Evolutionary conservation across 2,329 filamentous ascomycete species (phyloP).

Genomic region (Cephalotrichum gorgonifer): DNA sequence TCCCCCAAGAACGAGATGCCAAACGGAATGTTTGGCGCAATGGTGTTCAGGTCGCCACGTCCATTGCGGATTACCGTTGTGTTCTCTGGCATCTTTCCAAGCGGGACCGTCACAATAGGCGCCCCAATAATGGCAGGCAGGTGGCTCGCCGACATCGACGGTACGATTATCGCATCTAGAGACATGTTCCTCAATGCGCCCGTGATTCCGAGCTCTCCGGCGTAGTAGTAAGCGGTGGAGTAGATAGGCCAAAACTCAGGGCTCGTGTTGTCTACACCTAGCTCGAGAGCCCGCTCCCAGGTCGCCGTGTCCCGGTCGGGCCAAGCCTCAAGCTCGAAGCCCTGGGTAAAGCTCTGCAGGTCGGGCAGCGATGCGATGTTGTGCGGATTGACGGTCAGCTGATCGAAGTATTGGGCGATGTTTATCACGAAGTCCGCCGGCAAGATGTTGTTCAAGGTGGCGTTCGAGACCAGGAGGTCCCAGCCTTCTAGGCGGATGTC

Average conservation of each 20-base stretch:
- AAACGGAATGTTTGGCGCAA: constrained; percentile 25
- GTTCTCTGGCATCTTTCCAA: constrained; percentile 32
- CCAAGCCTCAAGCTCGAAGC: constrained; percentile 42
- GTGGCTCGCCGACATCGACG: constrained; percentile 25
- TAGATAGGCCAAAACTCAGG: background rate
- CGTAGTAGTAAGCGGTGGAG: constrained; percentile 17
- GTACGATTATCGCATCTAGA: constrained; percentile 50
- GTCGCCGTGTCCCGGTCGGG: constrained; percentile 46
- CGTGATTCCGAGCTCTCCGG: constrained; percentile 47
- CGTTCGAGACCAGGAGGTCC: constrained; percentile 45
- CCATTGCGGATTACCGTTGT: constrained; percentile 7
- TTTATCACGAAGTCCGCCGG: constrained; percentile 48
- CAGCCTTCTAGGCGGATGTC: constrained; percentile 37
- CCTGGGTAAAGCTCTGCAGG: constrained; percentile 43
- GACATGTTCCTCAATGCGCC: constrained; percentile 44
- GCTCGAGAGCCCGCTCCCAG: constrained; percentile 35
- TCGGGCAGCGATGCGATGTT: constrained; percentile 39
- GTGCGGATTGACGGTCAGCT: constrained; percentile 47
- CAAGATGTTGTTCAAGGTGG: constrained; percentile 21
- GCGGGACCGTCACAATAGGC: constrained; percentile 53
- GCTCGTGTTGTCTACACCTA: background rate
- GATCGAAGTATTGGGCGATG: constrained; percentile 43
- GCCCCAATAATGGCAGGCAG: constrained; percentile 13
- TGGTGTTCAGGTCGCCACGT: constrained; percentile 9
- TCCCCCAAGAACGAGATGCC: constrained; percentile 51